Conservation (phyloP, 2,329 filamentous ascomycete species). For the Aaosphaeria pasadenensis region DNA sequence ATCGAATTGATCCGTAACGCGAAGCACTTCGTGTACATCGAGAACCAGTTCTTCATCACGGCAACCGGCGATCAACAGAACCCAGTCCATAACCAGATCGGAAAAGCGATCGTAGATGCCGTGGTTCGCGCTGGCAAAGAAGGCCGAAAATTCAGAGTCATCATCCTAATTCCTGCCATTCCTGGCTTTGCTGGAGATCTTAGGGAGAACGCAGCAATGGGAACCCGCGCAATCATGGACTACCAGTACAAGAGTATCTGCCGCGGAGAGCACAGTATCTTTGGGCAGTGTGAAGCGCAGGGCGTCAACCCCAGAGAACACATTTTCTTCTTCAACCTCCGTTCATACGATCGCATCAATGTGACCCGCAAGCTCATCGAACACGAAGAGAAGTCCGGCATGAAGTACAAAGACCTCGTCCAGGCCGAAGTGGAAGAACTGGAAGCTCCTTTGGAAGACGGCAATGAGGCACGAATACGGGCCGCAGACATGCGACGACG, state of each 20-base stretch:
- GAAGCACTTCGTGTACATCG: constrained; percentile 92
- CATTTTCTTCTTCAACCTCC: constrained; percentile 91
- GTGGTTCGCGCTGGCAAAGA: constrained; percentile 78
- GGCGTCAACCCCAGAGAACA: constrained; percentile 76
- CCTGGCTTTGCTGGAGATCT: constrained; percentile 94
- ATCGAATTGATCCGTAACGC: constrained; percentile 80
- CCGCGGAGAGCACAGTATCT: constrained; percentile 88
- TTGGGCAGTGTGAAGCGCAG: constrained; percentile 68
- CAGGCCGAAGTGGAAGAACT: constrained; percentile 85
- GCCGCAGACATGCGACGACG: constrained; percentile 46
- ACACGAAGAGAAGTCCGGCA: constrained; percentile 76
- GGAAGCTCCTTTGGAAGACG: constrained; percentile 52
- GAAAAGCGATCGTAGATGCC: constrained; percentile 85
- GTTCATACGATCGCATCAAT: constrained; percentile 90
- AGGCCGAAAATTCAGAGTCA: constrained; percentile 82
- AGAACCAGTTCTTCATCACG: constrained; percentile 93
- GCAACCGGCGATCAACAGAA: constrained; percentile 84
- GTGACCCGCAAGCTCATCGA: constrained; percentile 70
- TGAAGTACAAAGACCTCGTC: constrained; percentile 83
- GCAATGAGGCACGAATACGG: constrained; percentile 40
- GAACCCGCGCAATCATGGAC: constrained; percentile 91
- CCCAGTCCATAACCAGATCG: constrained; percentile 85
- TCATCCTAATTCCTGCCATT: constrained; percentile 85
- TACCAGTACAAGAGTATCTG: constrained; percentile 97
- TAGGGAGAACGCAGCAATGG: constrained; percentile 74